These are phyloP conservation scores for Cladosporium sp. DNA, from an alignment of 2,329 filamentous ascomycete species.

Conservation along the genomic window DNA sequence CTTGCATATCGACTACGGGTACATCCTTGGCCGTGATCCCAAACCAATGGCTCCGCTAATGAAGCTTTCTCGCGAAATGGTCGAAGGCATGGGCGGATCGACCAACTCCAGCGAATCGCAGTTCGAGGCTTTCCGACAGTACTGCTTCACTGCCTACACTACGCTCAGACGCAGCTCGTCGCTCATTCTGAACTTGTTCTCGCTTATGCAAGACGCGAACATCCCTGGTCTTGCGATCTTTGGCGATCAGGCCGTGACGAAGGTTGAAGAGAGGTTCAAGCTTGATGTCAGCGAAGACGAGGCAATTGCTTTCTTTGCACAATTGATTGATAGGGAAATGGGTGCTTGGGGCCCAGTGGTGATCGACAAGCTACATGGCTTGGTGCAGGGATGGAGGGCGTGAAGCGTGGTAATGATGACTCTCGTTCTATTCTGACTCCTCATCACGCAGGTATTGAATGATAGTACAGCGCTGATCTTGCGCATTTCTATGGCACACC, in stretches of 20 bases:
- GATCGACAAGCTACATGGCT: slow-evolving; percentile 90
- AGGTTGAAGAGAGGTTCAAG: slow-evolving; percentile 93
- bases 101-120: slow-evolving; percentile 47
- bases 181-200: slow-evolving; percentile 91
- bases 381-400: slow-evolving; percentile 88
- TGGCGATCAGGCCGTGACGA: slow-evolving; percentile 82
- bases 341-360: slow-evolving; percentile 89
- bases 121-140: slow-evolving; percentile 88
- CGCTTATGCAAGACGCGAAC: slow-evolving; percentile 95
- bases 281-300: slow-evolving; percentile 90
- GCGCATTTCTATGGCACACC: background rate
- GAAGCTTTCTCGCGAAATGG: slow-evolving; percentile 97
- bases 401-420: slow-evolving; percentile 36
- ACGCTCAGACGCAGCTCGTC: slow-evolving; percentile 87
- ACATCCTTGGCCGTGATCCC: slow-evolving; percentile 93
- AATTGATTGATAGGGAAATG: slow-evolving; percentile 85
- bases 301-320: slow-evolving; percentile 82
- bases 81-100: slow-evolving; percentile 91
- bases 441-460: background rate
- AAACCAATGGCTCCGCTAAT: slow-evolving; percentile 97
- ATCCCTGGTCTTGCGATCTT: slow-evolving; percentile 86
- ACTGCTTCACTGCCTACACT: slow-evolving; percentile 92
- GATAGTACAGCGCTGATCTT: background rate
- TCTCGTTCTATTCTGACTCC: background rate
- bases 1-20: slow-evolving; percentile 98